Conservation (phyloP, 495 filamentous ascomycete species). For the Aspergillus funiculosus region DNA sequence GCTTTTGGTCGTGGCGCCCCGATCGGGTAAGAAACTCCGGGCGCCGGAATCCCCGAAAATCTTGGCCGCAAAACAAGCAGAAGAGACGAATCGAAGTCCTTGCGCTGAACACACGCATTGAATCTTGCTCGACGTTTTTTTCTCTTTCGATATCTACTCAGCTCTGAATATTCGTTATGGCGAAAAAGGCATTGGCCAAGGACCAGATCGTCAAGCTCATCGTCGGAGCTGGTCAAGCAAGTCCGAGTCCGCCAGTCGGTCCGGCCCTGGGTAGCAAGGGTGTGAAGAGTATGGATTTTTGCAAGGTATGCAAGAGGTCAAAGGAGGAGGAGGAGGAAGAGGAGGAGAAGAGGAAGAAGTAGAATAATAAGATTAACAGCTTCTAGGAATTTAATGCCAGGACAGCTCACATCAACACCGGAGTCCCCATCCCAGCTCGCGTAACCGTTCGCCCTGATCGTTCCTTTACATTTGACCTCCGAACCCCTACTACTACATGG, state of each 20-base stretch:
- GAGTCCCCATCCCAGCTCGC: conserved; percentile 82
- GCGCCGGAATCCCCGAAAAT: conserved; percentile 1
- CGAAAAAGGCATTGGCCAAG: conserved; percentile 60
- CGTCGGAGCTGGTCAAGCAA: conserved; percentile 94
- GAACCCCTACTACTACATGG: conserved; percentile 86
- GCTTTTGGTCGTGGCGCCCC: not conserved
- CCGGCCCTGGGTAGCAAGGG: conserved; percentile 95
- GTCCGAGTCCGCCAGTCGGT: conserved; percentile 94
- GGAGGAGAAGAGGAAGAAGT: too few relatives aligned
- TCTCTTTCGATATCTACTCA: too few relatives aligned
- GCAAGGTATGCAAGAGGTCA: conserved; percentile 94
- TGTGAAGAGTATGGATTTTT: conserved; percentile 99
- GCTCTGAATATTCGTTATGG: conserved; percentile 55
- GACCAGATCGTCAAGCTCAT: conserved; percentile 97
- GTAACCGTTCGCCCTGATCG: conserved; percentile 92
- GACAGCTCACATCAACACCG: conserved; percentile 74
- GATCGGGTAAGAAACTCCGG: conserved; percentile 7
- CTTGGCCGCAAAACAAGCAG: conserved; percentile 6
- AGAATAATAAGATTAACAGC: not conserved
- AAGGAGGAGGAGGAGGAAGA: too few relatives aligned
- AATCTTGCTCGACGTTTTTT: too few relatives aligned
- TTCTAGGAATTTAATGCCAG: conserved; percentile 93
- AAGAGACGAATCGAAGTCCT: not conserved
- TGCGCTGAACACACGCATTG: not conserved
- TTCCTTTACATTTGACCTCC: conserved; percentile 86